A percentile compares a stretch with the other conserved stretches of the same genome.
Evolutionary conservation across 2,329 filamentous ascomycete species (phyloP).

Genomic region (Escovopsis sp.): DNA sequence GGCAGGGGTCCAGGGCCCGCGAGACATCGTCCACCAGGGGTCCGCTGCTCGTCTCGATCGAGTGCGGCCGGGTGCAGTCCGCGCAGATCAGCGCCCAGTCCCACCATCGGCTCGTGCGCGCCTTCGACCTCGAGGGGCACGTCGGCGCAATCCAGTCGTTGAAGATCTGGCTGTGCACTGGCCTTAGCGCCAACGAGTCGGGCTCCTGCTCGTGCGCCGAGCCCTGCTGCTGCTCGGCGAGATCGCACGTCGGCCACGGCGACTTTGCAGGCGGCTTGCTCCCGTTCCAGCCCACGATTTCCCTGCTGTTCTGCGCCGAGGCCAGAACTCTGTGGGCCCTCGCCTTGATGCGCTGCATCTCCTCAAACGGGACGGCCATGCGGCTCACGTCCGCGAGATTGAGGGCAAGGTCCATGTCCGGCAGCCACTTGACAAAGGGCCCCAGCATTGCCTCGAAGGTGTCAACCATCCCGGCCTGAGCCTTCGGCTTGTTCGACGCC

Average conservation of each 20-base stretch:
- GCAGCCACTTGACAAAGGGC: constrained; percentile 51
- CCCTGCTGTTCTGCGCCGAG: neutral
- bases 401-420: constrained; percentile 66
- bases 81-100: constrained; percentile 20
- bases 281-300: neutral
- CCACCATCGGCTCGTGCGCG: constrained; percentile 25
- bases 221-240: constrained; percentile 3
- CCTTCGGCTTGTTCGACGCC: constrained; percentile 17
- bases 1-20: constrained; percentile 36
- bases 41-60: constrained; percentile 13
- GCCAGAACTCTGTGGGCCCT: constrained; percentile 23
- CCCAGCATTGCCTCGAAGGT: constrained; percentile 47
- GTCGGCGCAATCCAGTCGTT: constrained; percentile 21
- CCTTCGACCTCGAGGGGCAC: constrained; percentile 33
- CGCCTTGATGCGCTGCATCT: constrained; percentile 43
- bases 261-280: neutral
- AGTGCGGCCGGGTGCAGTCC: constrained; percentile 22
- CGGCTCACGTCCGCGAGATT: constrained; percentile 55
- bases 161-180: constrained; percentile 16
- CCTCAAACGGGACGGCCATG: constrained; percentile 41
- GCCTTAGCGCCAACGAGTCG: neutral
- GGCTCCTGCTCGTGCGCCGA: constrained; percentile 6
- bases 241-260: constrained; percentile 8
- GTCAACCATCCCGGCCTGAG: constrained; percentile 22
- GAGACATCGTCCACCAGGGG: constrained; percentile 40